Base-by-base conservation (phyloP, 2,329 filamentous ascomycete genomes). In the Claviceps cyperi region DNA sequence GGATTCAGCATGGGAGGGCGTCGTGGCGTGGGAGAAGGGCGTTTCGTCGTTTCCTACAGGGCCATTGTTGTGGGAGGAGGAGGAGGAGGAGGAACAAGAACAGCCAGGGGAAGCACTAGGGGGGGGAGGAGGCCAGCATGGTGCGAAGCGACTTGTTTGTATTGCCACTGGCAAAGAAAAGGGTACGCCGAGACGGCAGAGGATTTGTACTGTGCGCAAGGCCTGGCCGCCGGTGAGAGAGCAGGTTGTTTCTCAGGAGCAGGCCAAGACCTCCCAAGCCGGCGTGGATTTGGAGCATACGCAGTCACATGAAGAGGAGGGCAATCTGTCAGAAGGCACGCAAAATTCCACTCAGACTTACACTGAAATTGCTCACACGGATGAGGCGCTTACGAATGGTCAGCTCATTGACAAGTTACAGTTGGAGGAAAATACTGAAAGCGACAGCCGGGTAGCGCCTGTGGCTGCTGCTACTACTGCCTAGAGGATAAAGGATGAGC, bases 1-100 rank as follows among this genome's bases (percentile, higher is more conserved):
- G n/a, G 90, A 95, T 57, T 76, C 78, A 1, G 63, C 66, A 35
- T 74, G 78, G 63, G 65, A 70, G 40, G 70, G 71, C 19, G 62
- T 73, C 39, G 60, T 75, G 19, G 58, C 64, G 13, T 83, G 76
- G 73, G 73, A 76, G 57, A 69, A 71, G 43, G 75, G 71, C 4
- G 58, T 72, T 58, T 69, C 62, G n/a, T 63, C 64, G 2, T 80
- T 83, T 58, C 78, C 77, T 0, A 59, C 64, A 4, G 78, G 79
- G 0, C 79, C 80, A 1, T 62, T 79, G 59, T 67, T 77, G 54
- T 83, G 79, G 80, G 63, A 70, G 45, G 68, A 73, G 3, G 54
- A 58, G 1, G 68, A 70, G 2, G 71, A 66, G 48, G 61, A 15
- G 1, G 68, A 70, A 2, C 70, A 66, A 43, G 71, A 67, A 15